Base-by-base conservation (phyloP, 805 yeast genomes). In the Komagataella pastoris region DNA sequence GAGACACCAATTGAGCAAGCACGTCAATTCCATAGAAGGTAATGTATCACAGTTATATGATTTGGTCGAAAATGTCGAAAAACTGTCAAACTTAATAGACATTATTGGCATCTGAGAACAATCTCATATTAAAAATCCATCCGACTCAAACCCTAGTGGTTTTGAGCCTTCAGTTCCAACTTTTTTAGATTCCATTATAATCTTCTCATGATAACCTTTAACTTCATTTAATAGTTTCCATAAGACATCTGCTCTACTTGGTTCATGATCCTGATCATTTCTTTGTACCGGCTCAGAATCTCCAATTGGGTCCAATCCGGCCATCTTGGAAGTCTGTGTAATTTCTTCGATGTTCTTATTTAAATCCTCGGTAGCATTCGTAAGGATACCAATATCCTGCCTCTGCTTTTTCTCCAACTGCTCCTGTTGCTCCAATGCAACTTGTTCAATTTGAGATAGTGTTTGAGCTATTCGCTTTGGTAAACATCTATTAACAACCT, bases 391-490 rank as follows among this genome's bases (percentile, higher is more conserved):
- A 30, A 30, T 30, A 14, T 30, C 40, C 14, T 30, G 40, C 4
- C 40, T 30, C 40, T 30, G 40, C 8, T 30, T 30, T 30, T 30
- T 30, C 40, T 30, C 40, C 40, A 30, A 8, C 14, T 23, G 47
- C 49, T 49, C 40, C 21, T 44, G 51, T 21, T 55, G 54, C 36
- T 53, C 57, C 50, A 53, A 36, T 46, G 50, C 50, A 4, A 55
- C 54, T 40, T 55, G 55, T 43, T 55, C 57, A n/a, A 55, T 49
- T 44, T 55, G 57, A 21, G 57, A 53, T 17, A 55, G 36, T 6
- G 48, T 51, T 7, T 48, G 49, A 6, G 47, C 49, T 5, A 46
- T 48, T 47, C 49, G 51, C 10, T 49, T 44, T 2, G 57, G 57
- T 18, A 53, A 17, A 1, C 51, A 49, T 14, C 21, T 49, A 6